Base-by-base conservation (phyloP, 2,329 filamentous ascomycete species). In the Colletotrichum incanum region DNA sequence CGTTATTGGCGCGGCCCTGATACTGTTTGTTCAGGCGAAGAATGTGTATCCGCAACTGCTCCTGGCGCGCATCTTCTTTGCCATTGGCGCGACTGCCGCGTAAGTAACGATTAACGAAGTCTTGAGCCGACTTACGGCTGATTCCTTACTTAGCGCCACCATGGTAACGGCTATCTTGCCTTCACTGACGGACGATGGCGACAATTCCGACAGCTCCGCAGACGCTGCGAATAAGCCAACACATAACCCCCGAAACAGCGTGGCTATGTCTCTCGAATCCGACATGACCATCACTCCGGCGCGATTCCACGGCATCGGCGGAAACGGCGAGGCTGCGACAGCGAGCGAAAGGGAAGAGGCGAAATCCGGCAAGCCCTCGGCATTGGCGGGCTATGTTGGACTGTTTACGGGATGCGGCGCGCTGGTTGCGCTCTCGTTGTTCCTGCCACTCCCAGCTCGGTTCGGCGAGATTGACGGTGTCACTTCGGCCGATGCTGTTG, bases 141-240 rank as follows among this genome's bases (percentile, higher is more conserved):
- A 64, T 23, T 5, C 39, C 58, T 11, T 39, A 14, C 72, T 14
- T 67, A 91, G 89, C 6, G 89, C 95, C 18, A 98, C 96, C 1
- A 99, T 99, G 96, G 96, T 99, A 26, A 98, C 96, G 11, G 96
- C 96, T 4, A 94, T 97, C 56, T 86, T 99, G 31, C 96, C 96
- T 1, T 92, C 89, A 14, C 82, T 93, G 75, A 91, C 90, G 6
- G 88, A 88, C 74, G 88, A 90, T 41, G 83, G 79, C 49, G 79
- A 78, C 49, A 74, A 77, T 1, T 75, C 69, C 49, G 78, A 76
- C 71, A 73, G 78, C 76, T 67, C 77, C 4, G 74, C 70, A 3
- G 73, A 75, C 23, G 76, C 76, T 45, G 65, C 65, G 1, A 79
- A 77, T 43, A 85, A 85, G 76, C 78, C 80, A 16, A 74, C 80